Conservation (phyloP, 352 stramenopile species). For the Thraustochytrium sp. region DNA sequence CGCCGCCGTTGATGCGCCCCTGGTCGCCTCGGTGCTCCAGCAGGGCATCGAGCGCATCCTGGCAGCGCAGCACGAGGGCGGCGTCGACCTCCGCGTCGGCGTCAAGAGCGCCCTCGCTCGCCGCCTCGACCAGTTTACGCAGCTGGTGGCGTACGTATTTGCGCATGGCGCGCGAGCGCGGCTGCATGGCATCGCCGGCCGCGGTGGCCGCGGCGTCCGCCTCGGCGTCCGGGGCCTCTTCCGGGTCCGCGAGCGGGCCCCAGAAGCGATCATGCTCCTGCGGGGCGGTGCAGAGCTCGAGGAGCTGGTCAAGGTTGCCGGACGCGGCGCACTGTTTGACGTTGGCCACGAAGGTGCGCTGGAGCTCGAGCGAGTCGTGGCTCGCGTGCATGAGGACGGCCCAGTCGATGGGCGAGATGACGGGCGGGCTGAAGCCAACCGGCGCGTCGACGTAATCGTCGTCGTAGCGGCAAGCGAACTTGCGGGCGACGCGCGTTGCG, state of each 20-base stretch:
- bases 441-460: conserved; percentile 61
- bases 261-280: conserved; percentile 8
- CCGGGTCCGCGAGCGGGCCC: background rate
- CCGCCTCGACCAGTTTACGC: background rate
- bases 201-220: conserved; percentile 49
- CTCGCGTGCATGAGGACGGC: conserved; percentile 64
- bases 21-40: conserved; percentile 1
- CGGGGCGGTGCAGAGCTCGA: background rate
- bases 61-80: background rate
- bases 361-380: conserved; percentile 51
- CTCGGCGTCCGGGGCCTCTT: background rate
- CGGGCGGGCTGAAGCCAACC: conserved; percentile 51
- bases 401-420: conserved; percentile 49
- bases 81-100: background rate
- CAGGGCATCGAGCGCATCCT: background rate
- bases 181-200: background rate
- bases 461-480: conserved; percentile 53
- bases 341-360: background rate
- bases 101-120: background rate
- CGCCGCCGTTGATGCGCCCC: conserved; percentile 58
- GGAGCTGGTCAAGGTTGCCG: conserved; percentile 32
- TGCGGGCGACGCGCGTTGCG: conserved; percentile 46
- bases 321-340: background rate
- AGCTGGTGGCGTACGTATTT: conserved; percentile 50
- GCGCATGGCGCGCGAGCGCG: conserved; percentile 52